Conservation (phyloP, 495 filamentous ascomycete species). For the Pseudevernia furfuracea region DNA sequence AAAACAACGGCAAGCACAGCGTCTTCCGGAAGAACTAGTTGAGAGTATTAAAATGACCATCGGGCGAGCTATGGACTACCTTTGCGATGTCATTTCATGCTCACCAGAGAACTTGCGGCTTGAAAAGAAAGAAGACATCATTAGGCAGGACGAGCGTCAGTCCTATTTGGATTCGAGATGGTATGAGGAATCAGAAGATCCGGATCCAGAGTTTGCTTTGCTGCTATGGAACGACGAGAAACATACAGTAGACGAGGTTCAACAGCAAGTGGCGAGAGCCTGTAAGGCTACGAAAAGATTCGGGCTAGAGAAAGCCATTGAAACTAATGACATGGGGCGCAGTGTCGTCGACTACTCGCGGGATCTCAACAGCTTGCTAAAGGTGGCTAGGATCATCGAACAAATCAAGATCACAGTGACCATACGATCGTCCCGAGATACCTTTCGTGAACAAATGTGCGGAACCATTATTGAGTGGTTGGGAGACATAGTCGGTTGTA, state of each 20-base stretch:
- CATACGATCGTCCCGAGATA: conserved; percentile 86
- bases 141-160: conserved; percentile 69
- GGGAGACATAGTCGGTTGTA: conserved; percentile 83
- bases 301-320: conserved; percentile 67
- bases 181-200: conserved; percentile 53
- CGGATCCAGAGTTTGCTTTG: conserved; percentile 70
- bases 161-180: conserved; percentile 70
- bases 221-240: conserved; percentile 98
- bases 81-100: conserved; percentile 95
- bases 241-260: conserved; percentile 88
- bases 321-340: conserved; percentile 79
- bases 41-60: conserved; percentile 75
- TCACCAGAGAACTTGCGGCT: conserved; percentile 90
- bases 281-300: conserved; percentile 65
- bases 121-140: conserved; percentile 69
- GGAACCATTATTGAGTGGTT: conserved; percentile 97
- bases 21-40: conserved; percentile 64
- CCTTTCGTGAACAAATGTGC: conserved; percentile 96
- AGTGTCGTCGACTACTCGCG: conserved; percentile 70
- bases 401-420: conserved; percentile 94
- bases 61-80: conserved; percentile 77
- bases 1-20: conserved; percentile 52
- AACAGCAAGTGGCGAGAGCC: conserved; percentile 80
- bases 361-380: conserved; percentile 63
- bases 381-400: conserved; percentile 75